Conservation (phyloP, 2,329 filamentous ascomycete species). For the Bipolaris cookei region DNA sequence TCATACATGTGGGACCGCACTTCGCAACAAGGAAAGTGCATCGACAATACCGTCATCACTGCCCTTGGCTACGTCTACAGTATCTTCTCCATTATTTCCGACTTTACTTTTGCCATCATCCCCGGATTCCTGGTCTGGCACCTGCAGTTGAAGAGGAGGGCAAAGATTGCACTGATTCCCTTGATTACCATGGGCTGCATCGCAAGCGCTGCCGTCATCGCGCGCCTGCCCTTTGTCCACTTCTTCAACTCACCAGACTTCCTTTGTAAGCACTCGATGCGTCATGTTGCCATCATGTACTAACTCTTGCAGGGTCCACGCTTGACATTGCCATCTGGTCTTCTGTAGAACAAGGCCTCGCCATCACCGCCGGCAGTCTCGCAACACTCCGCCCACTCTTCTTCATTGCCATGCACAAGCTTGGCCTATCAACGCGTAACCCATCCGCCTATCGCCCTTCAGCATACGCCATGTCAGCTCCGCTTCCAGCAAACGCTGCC, state of each 20-base stretch:
- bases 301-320: slow-evolving; percentile 35
- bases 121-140: slow-evolving; percentile 60
- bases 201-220: slow-evolving; percentile 45
- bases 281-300: background rate
- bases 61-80: slow-evolving; percentile 56
- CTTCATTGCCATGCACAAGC: slow-evolving; percentile 29
- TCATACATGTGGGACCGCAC: slow-evolving; percentile 58
- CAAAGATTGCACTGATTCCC: slow-evolving; percentile 57
- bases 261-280: slow-evolving; percentile 32
- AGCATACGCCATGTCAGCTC: slow-evolving; percentile 28
- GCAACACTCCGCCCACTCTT: slow-evolving; percentile 47
- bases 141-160: slow-evolving; percentile 57
- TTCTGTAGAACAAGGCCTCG: slow-evolving; percentile 45
- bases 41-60: slow-evolving; percentile 50
- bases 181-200: slow-evolving; percentile 60
- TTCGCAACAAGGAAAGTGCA: slow-evolving; percentile 49
- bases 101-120: slow-evolving; percentile 58
- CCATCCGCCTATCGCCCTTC: slow-evolving; percentile 30
- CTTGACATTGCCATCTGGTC: slow-evolving; percentile 49
- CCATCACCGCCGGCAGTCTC: slow-evolving; percentile 46
- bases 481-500: slow-evolving; percentile 15
- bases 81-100: slow-evolving; percentile 54
- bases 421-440: slow-evolving; percentile 33
- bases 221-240: slow-evolving; percentile 37
- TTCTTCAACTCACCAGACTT: slow-evolving; percentile 42